Evolutionary conservation across 129 eudicot species (phyloP), one percentile per base, ranked within the genome.

Genomic region (Apium graveolens): DNA sequence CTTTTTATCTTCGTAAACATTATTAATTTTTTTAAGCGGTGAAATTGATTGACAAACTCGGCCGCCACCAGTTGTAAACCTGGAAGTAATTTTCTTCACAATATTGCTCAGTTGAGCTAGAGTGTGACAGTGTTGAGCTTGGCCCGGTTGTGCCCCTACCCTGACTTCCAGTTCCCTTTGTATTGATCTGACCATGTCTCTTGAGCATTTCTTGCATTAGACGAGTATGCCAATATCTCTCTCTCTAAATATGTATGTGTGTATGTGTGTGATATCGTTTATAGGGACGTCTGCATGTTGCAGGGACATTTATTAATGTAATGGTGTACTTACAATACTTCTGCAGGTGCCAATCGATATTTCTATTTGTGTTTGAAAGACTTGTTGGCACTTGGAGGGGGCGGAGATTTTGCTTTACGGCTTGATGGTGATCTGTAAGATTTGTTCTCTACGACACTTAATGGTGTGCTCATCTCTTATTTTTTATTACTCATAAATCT

Each of bases 301-400:
- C 68, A n/a, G 17, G 5, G 27, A 68, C 42, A 68, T 29, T 18
- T 35, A 16, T 37, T 14, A 37, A 37, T 32, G 29, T 70, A 70
- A 70, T 37, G 37, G 46, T 35, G 75, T 60, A 5, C 44, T 39
- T 74, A 51, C 39, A 69, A 75, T 85, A 49, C 71, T 68, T 83
- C 44, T 70, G 34, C 68, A 95, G 98, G 98, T 80, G 97, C 89
- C 79, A 95, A 95, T 78, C 86, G 98, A 79, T 95, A 91, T 85
- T 95, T 84, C 78, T 87, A 81, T 85, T 53, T 95, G 96, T 95
- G 97, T 51, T 78, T 91, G 83, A 92, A 91, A 83, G 94, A 95
- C 80, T 55, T 88, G 81, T 79, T 95, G 71, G 98, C 97, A 80
- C 90, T 95, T 39, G 98, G 98, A 63, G 98, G 98, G 11, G 98